Evolutionary conservation across 2,329 filamentous ascomycete genomes (phyloP).

Genomic region (Macroventuria anomochaeta): DNA sequence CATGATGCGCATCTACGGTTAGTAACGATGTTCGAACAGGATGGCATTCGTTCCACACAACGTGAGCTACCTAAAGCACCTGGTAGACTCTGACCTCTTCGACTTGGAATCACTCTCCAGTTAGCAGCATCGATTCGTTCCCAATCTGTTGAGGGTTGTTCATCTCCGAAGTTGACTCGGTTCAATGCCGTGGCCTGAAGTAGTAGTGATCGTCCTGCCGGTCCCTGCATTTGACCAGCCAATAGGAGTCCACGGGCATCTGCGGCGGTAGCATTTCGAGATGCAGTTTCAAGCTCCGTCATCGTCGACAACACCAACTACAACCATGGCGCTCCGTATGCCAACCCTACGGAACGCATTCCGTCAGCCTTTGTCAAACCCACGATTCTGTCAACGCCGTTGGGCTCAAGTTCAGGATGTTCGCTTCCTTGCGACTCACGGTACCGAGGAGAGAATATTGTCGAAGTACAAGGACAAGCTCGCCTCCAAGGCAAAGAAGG

Average conservation of each 20-base stretch:
- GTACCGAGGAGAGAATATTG: constrained; percentile 69
- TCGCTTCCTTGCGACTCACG: constrained; percentile 84
- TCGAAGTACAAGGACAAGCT: constrained; percentile 92
- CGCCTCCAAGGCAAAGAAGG: constrained; percentile 76
- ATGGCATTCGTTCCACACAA: too few relatives aligned
- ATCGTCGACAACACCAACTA: constrained; percentile 9
- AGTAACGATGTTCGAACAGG: too few relatives aligned
- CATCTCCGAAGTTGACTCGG: constrained; percentile 9
- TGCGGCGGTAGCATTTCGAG: constrained; percentile 9
- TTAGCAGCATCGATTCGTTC: not conserved
- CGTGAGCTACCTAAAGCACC: not conserved
- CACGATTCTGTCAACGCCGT: constrained; percentile 66
- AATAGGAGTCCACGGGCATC: constrained; percentile 15
- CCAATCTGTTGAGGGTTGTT: constrained; percentile 10
- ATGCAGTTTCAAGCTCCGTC: constrained; percentile 6
- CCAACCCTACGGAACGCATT: constrained; percentile 41
- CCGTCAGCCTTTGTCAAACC: constrained; percentile 40
- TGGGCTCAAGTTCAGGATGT: constrained; percentile 94
- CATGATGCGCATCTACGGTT: too few relatives aligned
- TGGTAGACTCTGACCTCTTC: not conserved
- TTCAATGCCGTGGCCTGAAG: constrained; percentile 15
- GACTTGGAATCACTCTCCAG: not conserved
- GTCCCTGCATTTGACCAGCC: constrained; percentile 10
- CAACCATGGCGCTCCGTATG: constrained; percentile 32
- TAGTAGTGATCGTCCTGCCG: constrained; percentile 10